Evolutionary conservation across 495 filamentous ascomycete genomes (phyloP), one percentile per base, ranked within the genome.

Genomic region (Haplographium delicatum): DNA sequence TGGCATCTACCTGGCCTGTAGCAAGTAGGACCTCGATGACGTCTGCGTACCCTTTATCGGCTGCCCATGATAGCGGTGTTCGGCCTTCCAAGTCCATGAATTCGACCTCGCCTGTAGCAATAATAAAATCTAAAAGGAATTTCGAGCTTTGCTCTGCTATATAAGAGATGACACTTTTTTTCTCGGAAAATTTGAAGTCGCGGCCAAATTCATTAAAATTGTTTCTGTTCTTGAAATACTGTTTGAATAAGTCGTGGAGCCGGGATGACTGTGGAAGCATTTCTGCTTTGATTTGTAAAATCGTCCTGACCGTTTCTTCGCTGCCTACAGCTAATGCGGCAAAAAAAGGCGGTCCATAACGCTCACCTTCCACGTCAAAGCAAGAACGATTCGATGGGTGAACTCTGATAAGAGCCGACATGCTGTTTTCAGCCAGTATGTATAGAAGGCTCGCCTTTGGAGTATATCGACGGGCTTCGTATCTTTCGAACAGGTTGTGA

Each of bases 381-480:
- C 35, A 10, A 5, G 47, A 24, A 10, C 24, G 18, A 4, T 47
- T 22, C 4, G 16, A 22, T 3, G 47, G 23, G 23, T 35, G 35
- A 16, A 53, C 49, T 4, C 55, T 53, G 38, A 74, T 66, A n/a
- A 78, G 67, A 18, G 60, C 54, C 1, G 68, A 16, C 8, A 58
- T 35, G 23, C 65, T 64, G 5, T 61, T 52, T 10, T 73, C 67
- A 22, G 75, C 67, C 2, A 74, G 50, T 8, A 80, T 64, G 24
- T 78, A 78, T 9, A 69, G 53, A 4, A 73, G 51, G 50, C 55
- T 73, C 2, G 38, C 27, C 1, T 42, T 18, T 4, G 4, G 25
- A 20, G 24, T 42, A 43, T 51, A 43, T 13, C 47, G 24, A 11
- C 35, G 37, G 15, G 35, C 26, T 15, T 42, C 5, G 16, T 33